Evolutionary conservation across 495 filamentous ascomycete genomes (phyloP).

Genomic region (Lepraria neglecta): DNA sequence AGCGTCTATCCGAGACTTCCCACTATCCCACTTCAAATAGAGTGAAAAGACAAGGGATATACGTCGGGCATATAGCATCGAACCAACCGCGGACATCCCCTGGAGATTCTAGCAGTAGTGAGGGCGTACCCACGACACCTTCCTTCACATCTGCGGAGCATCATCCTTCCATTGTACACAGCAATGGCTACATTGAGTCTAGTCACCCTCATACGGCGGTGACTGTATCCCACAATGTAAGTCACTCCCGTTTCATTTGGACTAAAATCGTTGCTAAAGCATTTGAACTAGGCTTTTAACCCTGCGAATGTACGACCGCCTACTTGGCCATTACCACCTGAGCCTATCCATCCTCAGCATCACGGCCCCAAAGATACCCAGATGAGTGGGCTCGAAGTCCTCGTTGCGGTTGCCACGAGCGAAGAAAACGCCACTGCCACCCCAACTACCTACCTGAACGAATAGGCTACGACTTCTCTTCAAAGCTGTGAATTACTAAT

Average conservation of each 20-base stretch:
- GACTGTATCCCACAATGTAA: conserved; percentile 42
- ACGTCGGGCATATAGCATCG: conserved; percentile 50
- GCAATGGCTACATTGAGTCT: conserved; percentile 55
- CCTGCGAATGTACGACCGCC: conserved; percentile 30
- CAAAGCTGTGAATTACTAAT: conserved; percentile 15
- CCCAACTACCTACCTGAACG: conserved; percentile 8
- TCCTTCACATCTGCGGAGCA: conserved; percentile 56
- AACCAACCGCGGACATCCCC: conserved; percentile 51
- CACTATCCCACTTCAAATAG: conserved; percentile 46
- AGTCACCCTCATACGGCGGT: conserved; percentile 41
- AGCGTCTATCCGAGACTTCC: conserved; percentile 17
- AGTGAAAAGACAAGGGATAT: conserved; percentile 61
- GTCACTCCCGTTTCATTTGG: conserved; percentile 7
- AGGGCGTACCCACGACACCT: conserved; percentile 57
- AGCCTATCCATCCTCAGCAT: conserved; percentile 18
- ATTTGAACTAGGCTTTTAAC: conserved; percentile 6
- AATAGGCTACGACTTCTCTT: conserved; percentile 5
- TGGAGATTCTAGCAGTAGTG: conserved; percentile 66
- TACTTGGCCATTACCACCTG: conserved; percentile 26
- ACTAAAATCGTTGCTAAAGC: background rate
- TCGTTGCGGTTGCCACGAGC: conserved; percentile 84
- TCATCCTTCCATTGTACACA: conserved; percentile 59
- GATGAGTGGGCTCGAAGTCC: conserved; percentile 70
- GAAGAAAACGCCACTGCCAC: conserved; percentile 50
- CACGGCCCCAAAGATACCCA: conserved; percentile 36